A percentile compares a stretch with the other conserved stretches of the same genome.
These are phyloP conservation scores for Eurotiales sp. DNA, from an alignment of 2,329 filamentous ascomycete species.

Conservation along the genomic window DNA sequence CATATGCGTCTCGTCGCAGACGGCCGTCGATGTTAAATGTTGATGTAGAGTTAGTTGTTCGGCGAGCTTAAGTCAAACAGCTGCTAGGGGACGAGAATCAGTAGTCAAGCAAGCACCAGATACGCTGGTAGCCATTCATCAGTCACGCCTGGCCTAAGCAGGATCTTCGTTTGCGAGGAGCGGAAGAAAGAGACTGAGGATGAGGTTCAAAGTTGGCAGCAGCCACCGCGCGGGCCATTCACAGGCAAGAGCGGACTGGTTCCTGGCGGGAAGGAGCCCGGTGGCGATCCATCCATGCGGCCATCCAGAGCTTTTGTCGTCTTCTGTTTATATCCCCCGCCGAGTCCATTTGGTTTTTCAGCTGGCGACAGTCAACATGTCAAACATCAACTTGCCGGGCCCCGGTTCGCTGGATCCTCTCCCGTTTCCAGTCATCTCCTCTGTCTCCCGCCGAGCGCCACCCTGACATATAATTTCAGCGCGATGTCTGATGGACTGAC, in stretches of 20 bases:
- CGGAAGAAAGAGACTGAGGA: neutral
- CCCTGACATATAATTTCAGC: neutral
- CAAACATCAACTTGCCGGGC: slow-evolving; percentile 4
- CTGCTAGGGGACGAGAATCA: too few species aligned
- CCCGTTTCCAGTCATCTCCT: slow-evolving; percentile 9
- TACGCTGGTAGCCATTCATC: too few species aligned
- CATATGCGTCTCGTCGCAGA: too few species aligned
- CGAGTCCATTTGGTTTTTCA: slow-evolving; percentile 1
- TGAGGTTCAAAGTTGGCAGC: neutral
- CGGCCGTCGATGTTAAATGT: too few species aligned
- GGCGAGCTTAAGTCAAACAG: too few species aligned
- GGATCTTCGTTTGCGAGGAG: too few species aligned
- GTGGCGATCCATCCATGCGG: slow-evolving; percentile 8
- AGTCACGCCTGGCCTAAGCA: too few species aligned
- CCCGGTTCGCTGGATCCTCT: neutral
- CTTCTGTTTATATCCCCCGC: neutral
- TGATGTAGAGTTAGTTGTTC: too few species aligned
- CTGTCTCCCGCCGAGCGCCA: slow-evolving; percentile 12
- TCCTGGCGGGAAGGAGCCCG: slow-evolving; percentile 11
- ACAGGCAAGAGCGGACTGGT: slow-evolving; percentile 7
- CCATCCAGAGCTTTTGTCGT: neutral
- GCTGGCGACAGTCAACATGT: slow-evolving; percentile 9
- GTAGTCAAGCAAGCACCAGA: too few species aligned
- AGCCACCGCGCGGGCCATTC: neutral
- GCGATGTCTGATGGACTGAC: neutral